phyloP scores from a whole-genome alignment of 129 eudicot genomes.

The Sambucus nigra region DNA sequence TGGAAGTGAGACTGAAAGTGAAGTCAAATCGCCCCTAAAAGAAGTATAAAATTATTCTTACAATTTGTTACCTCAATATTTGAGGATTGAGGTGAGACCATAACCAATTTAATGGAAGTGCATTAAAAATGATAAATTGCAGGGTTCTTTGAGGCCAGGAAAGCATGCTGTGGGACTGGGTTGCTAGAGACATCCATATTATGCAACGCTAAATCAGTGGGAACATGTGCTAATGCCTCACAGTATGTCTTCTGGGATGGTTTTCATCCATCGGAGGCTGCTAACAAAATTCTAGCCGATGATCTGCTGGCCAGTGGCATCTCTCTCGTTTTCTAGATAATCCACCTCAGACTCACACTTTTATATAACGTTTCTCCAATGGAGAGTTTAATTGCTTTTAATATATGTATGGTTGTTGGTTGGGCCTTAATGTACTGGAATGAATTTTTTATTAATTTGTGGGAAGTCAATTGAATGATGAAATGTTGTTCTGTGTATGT shows the following conservation, averaged over 20 bases:
- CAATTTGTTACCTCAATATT: not conserved
- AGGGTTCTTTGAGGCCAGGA: conserved; percentile 91
- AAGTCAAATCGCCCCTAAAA: too few species aligned
- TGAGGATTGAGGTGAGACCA: too few species aligned
- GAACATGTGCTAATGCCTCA: conserved; percentile 65
- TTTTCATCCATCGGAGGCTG: conserved; percentile 78
- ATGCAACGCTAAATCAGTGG: conserved; percentile 67
- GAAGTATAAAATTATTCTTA: not conserved
- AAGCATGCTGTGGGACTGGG: conserved; percentile 95
- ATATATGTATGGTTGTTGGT: too few species aligned
- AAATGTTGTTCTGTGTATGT: too few species aligned
- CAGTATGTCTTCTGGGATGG: conserved; percentile 87
- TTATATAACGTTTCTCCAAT: too few species aligned
- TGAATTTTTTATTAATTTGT: too few species aligned
- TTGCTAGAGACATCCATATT: conserved; percentile 63
- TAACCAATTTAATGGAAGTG: too few species aligned
- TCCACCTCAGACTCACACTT: not conserved
- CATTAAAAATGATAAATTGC: conserved; percentile 13
- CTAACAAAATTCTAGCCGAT: conserved; percentile 67
- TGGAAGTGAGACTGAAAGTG: too few species aligned
- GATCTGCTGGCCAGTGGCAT: conserved; percentile 54
- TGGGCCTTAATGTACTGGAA: too few species aligned
- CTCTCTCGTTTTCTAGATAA: conserved; percentile 42
- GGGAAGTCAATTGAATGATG: too few species aligned
- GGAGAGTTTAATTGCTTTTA: too few species aligned